Evolutionary conservation across 2,329 filamentous ascomycete genomes (phyloP), one percentile per base, ranked within the genome.

Genomic region (Dichotomopilus funicola): DNA sequence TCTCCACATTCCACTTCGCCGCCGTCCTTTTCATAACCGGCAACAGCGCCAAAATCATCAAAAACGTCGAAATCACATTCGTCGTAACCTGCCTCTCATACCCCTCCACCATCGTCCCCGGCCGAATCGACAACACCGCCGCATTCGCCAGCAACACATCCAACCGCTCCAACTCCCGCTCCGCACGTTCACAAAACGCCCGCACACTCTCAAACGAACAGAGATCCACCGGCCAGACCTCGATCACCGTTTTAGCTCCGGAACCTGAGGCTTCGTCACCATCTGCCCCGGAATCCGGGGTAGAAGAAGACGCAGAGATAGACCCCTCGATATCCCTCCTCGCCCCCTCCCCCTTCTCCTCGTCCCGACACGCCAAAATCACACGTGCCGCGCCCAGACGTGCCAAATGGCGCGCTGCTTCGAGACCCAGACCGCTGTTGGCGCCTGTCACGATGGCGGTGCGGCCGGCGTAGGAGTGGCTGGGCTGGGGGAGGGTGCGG

Each of bases 211-310:
- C 70, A 60, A 77, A 78, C 13, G 68, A 73, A 11, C 61, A 63
- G 60, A 81, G 71, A 61, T 82, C 78, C 4, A 82, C 61, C 9
- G 68, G 53, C 78, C 78, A 82, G 10, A 80, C 76, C 44, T 79
- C 68, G 36, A 78, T 65, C 3, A 55, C 63, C n/a, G 53, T n/a
- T n/a, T n/a, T n/a, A n/a, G n/a, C n/a, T n/a, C n/a, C n/a, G n/a
- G n/a, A n/a, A n/a, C n/a, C n/a, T n/a, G n/a, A n/a, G n/a, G n/a
- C n/a, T n/a, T n/a, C n/a, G n/a, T 65, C 3, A 55, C 63, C n/a
- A 53, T 27, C 19, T 27, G 19, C 19, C 19, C 19, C 19, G 19
- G 19, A 27, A 27, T 27, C 19, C 19, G 19, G 19, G 19, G 19
- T 7, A 43, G 41, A 9, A 19, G 40, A 5, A 10, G 68, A 66